Evolutionary conservation across 192 early-diverging fungal species (phyloP).

Genomic region (Lobosporangium transversale): DNA sequence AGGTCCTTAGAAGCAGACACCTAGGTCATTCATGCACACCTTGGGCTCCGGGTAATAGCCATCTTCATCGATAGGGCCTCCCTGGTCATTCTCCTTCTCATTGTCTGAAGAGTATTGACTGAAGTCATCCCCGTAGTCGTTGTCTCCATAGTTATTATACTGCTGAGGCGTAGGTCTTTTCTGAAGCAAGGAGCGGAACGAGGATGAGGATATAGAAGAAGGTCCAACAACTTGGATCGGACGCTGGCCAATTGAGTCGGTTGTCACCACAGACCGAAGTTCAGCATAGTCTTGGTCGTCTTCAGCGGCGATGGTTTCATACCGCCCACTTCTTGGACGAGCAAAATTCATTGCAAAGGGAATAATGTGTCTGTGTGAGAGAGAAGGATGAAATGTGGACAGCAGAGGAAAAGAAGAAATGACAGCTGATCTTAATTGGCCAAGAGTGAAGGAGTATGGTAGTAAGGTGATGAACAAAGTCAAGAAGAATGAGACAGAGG

Average conservation of each 20-base stretch:
- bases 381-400: background rate
- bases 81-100: background rate
- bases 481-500: background rate
- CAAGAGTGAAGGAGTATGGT: background rate
- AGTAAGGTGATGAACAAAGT: background rate
- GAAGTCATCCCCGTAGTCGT: conserved; percentile 12
- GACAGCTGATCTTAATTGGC: too few relatives aligned
- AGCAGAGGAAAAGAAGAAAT: background rate
- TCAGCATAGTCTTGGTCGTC: conserved; percentile 36
- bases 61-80: too few relatives aligned
- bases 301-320: conserved; percentile 31
- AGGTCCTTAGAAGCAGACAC: too few relatives aligned
- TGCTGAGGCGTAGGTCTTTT: background rate
- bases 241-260: conserved; percentile 14
- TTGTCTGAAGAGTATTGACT: conserved; percentile 3
- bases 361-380: background rate
- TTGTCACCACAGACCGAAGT: conserved; percentile 32
- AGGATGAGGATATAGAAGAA: too few relatives aligned
- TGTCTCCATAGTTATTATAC: conserved; percentile 13
- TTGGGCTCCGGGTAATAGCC: too few relatives aligned
- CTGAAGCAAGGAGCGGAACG: conserved; percentile 9
- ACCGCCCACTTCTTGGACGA: conserved; percentile 17
- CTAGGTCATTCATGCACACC: background rate
- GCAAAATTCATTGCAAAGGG: conserved; percentile 6
- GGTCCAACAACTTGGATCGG: background rate